Conservation (phyloP, 2,329 filamentous ascomycete genomes). For the Calonectria naviculata region DNA sequence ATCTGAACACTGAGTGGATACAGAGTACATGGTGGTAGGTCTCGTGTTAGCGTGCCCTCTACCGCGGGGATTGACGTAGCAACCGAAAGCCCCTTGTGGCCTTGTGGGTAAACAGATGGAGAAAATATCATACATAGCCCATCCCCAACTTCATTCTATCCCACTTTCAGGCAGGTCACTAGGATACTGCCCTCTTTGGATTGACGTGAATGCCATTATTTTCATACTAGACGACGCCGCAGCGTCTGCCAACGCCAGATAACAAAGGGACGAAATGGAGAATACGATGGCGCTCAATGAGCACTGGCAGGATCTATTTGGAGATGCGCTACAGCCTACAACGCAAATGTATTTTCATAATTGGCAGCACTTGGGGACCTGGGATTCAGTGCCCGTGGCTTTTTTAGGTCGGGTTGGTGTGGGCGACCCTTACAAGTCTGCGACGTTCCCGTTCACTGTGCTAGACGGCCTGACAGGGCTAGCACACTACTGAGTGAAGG, state of each 20-base stretch:
- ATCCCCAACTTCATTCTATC: constrained; percentile 2
- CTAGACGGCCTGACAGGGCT: neutral
- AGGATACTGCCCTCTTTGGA: neutral
- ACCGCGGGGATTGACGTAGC: constrained; percentile 32
- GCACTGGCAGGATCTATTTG: neutral
- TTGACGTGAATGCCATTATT: neutral
- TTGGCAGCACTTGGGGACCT: neutral
- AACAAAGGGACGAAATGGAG: no score
- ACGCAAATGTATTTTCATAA: neutral
- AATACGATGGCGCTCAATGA: neutral
- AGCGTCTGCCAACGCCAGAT: neutral
- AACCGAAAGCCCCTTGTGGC: constrained; percentile 22
- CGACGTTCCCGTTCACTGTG: constrained; percentile 3
- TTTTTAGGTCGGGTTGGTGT: constrained; percentile 11
- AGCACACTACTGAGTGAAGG: neutral
- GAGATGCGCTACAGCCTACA: constrained; percentile 3
- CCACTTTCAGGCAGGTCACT: neutral
- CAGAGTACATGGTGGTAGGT: constrained; percentile 22
- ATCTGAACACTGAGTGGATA: constrained; percentile 23
- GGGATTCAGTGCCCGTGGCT: constrained; percentile 14
- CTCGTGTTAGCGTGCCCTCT: constrained; percentile 36
- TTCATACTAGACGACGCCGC: neutral
- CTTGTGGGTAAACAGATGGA: constrained; percentile 22
- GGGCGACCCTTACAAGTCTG: constrained; percentile 8
- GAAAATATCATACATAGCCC: constrained; percentile 14